A percentile compares a stretch with the other conserved stretches of the same genome.
These are phyloP conservation scores for Capsicum pubescens DNA, from an alignment of 257 asterid genomes.

Conservation along the genomic window DNA sequence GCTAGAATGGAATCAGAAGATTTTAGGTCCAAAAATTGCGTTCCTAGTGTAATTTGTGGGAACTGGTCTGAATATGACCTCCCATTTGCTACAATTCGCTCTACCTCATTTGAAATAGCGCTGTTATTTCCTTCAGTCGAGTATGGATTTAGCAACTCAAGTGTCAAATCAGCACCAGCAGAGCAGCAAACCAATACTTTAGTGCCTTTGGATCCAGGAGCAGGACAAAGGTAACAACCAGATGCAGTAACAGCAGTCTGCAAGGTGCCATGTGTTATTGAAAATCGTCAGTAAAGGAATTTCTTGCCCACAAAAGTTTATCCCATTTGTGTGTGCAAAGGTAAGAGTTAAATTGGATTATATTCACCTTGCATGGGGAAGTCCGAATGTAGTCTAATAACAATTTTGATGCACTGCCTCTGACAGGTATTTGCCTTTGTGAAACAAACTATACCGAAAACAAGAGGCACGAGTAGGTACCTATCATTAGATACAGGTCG, in stretches of 20 bases:
- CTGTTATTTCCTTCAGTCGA: slow-evolving; percentile 31
- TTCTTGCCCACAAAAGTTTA: not conserved
- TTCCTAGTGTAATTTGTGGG: slow-evolving; percentile 39
- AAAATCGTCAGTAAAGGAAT: not conserved
- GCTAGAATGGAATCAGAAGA: slow-evolving; percentile 58
- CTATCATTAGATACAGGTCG: not conserved
- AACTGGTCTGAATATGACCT: slow-evolving; percentile 44
- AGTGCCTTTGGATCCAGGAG: slow-evolving; percentile 93
- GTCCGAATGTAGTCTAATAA: slow-evolving; percentile 64
- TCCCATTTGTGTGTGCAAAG: slow-evolving; percentile 5
- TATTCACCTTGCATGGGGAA: slow-evolving; percentile 80
- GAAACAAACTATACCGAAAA: slow-evolving; percentile 68
- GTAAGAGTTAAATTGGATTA: slow-evolving; percentile 11
- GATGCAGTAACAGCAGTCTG: slow-evolving; percentile 86
- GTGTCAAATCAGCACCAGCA: slow-evolving; percentile 42
- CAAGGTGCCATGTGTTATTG: slow-evolving; percentile 24
- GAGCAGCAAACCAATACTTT: slow-evolving; percentile 69
- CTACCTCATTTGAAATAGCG: slow-evolving; percentile 46
- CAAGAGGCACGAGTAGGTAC: slow-evolving; percentile 29
- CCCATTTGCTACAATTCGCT: slow-evolving; percentile 51
- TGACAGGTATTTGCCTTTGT: slow-evolving; percentile 75
- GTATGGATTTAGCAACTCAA: slow-evolving; percentile 43
- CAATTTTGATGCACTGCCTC: slow-evolving; percentile 81
- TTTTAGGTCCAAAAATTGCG: slow-evolving; percentile 50
- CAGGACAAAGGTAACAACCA: slow-evolving; percentile 89